phyloP scores from a whole-genome alignment of 2,329 filamentous ascomycete genomes.

The Fusarium falciforme region DNA sequence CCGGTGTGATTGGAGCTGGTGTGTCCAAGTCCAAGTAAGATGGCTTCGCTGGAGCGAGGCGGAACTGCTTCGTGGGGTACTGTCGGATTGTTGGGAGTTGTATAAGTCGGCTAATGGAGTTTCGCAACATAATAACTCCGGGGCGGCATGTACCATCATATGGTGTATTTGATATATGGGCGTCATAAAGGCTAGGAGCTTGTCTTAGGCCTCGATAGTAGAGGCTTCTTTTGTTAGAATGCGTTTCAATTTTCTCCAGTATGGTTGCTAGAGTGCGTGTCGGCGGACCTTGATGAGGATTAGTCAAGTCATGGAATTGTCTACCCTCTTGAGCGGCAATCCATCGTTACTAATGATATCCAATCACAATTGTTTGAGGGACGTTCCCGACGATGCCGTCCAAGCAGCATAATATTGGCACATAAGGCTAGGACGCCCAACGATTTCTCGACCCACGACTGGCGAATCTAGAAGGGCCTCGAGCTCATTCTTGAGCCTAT shows the following conservation, averaged over 20 bases:
- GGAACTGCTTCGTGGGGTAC: slow-evolving; percentile 13
- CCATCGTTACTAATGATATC: background rate
- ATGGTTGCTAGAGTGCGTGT: background rate
- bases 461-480: background rate
- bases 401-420: background rate
- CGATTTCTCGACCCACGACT: background rate
- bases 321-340: background rate
- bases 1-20: slow-evolving; percentile 95
- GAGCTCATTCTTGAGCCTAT: background rate
- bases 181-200: slow-evolving; percentile 46
- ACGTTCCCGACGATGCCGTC: background rate
- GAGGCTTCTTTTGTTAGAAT: slow-evolving; percentile 45
- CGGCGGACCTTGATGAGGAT: background rate
- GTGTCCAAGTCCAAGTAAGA: slow-evolving; percentile 77
- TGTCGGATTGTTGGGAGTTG: slow-evolving; percentile 34
- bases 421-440: background rate
- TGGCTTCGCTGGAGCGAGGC: background rate
- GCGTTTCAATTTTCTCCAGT: slow-evolving; percentile 34
- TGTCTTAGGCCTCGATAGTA: slow-evolving; percentile 40
- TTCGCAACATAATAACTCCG: slow-evolving; percentile 36
- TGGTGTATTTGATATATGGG: slow-evolving; percentile 47
- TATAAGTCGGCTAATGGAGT: slow-evolving; percentile 35
- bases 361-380: background rate
- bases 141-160: slow-evolving; percentile 45
- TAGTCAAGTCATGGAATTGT: background rate